Percentiles rank a stretch among this genome's conserved stretches.
Conservation (phyloP, 208 protist species). For the Trypanosoma platydactyli region DNA sequence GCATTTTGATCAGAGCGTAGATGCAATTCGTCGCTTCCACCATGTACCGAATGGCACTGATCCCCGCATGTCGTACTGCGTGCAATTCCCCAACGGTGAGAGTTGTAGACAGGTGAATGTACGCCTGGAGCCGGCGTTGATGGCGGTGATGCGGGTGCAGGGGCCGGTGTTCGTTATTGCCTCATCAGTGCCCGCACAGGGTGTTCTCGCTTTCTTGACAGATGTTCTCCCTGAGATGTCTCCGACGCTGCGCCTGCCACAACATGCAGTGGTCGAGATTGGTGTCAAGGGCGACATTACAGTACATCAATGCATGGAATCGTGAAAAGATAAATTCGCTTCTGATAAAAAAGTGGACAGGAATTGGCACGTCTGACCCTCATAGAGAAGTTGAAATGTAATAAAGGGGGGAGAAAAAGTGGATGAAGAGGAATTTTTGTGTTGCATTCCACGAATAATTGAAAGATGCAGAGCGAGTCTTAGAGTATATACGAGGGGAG, state of each 20-base stretch:
- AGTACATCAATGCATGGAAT: constrained; percentile 52
- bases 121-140: constrained; percentile 81
- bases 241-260: constrained; percentile 62
- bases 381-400: too few species aligned
- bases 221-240: constrained; percentile 80
- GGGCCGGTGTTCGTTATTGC: constrained; percentile 79
- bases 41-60: constrained; percentile 47
- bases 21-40: constrained; percentile 44
- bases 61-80: constrained; percentile 65
- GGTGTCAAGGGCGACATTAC: constrained; percentile 72
- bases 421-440: too few species aligned
- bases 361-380: not conserved
- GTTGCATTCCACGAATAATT: too few species aligned
- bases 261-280: constrained; percentile 75
- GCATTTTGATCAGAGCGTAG: constrained; percentile 35
- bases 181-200: constrained; percentile 65
- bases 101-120: constrained; percentile 86
- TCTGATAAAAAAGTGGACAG: not conserved
- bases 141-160: constrained; percentile 84
- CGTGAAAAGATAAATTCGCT: not conserved
- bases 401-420: too few species aligned
- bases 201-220: constrained; percentile 70
- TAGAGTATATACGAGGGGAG: too few species aligned
- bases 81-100: constrained; percentile 85
- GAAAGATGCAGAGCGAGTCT: too few species aligned